Base-by-base conservation (phyloP, 2,329 filamentous ascomycete genomes). In the Emmonsiellopsis sp. region DNA sequence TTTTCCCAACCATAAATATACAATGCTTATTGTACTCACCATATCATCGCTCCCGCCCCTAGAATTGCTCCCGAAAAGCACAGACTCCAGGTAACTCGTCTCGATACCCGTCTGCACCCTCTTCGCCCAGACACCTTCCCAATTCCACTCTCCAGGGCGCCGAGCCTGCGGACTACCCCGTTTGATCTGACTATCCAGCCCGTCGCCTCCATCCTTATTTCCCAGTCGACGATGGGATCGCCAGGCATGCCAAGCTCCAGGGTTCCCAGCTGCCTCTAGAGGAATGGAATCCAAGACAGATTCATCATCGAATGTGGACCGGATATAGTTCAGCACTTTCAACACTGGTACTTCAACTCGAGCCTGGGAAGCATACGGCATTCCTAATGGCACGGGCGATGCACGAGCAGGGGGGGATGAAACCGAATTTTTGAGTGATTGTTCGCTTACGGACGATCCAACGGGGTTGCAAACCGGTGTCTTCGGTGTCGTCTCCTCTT, bases 111-210 rank as follows among this genome's bases (percentile, higher is more conserved):
- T 87, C 69, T 82, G 85, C 1, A 95, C 91, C 52, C 92, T 80
- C 59, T 91, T 86, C 66, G 94, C 88, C 92, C 92, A 98, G 0
- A 97, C 92, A 0, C 92, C 91, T 63, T 95, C 89, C 92, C 92
- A 97, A 65, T 95, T 95, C 92, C 92, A 97, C 62, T 95, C 86
- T 6, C 86, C 87, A 0, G 89, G 89, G 49, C 79, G 76, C 56
- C 84, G 72, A 37, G 70, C 64, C 58, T 66, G 67, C 50, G 63
- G 74, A 55, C 71, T 80, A 66, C 65, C 73, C 73, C 56, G 70
- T 62, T 70, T 79, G 62, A 62, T 68, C 13, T 53, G 55, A 20
- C 53, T 57, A 9, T 53, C 54, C 13, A 58, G 55, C 9, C 52
- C 54, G 31, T 57, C 54, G 20, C 54, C 56, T 43, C 65, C 64